Base-by-base conservation (phyloP, 129 eudicot species). In the Lonicera japonica region DNA sequence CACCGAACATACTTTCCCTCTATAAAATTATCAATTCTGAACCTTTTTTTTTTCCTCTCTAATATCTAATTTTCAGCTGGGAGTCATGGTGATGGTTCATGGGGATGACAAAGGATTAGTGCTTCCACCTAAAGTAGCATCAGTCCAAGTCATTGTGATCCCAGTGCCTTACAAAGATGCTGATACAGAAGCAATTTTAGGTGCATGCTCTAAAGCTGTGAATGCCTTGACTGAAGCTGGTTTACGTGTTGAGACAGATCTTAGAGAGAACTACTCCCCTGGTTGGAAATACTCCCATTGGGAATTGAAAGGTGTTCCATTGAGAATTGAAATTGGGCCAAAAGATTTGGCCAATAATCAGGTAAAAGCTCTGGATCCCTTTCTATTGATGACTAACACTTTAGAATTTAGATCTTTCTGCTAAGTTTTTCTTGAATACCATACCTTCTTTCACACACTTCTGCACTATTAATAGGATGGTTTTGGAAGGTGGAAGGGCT, bases 51-150 rank as follows among this genome's bases (percentile, higher is more conserved):
- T 1, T 29, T 29, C 36, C 4, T 29, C 2, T 29, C 2, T 29
- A 6, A 29, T 29, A 29, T 29, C 2, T 29, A n/a, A n/a, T n/a
- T n/a, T n/a, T n/a, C n/a, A 90, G 97, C 83, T 90, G 65, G 97
- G 97, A 52, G 97, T 90, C 69, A 90, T 90, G 97, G 83, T 90
- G 63, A 90, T 90, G 97, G 86, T 78, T 66, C 97, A 90, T 66
- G 97, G 97, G 69, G 97, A 90, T 77, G 97, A 90, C 70, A 90
- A 81, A 77, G 97, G 97, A 73, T 62, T 90, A 68, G 95, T 90
- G 57, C 53, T 90, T 73, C 97, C 97, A 57, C 97, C 97, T 52
- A 90, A 90, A 86, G 95, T 86, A 25, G 82, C 97, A 46, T 74
- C 92, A 56, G 66, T 82, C 60, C 97, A 90, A 86, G 89, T 83